phyloP scores from a whole-genome alignment of 2,329 filamentous ascomycete genomes.

The Scopulariopsis brevicaulis region DNA sequence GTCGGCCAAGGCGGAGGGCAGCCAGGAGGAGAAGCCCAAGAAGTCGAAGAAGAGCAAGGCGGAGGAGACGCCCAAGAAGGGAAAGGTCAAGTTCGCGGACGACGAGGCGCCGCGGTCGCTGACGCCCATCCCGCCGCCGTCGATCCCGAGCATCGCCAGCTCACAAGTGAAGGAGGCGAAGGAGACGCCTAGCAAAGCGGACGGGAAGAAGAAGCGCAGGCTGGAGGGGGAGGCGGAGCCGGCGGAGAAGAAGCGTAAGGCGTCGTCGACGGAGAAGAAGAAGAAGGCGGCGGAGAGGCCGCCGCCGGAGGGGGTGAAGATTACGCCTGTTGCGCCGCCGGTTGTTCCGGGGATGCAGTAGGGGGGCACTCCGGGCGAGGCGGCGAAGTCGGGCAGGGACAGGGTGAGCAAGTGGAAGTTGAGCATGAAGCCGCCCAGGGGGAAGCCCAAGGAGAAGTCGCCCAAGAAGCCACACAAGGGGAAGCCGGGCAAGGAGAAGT shows the following conservation, averaged over 20 bases:
- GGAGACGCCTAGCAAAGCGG: background rate
- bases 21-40: background rate
- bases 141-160: background rate
- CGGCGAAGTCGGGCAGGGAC: background rate
- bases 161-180: background rate
- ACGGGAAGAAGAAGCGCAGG: background rate
- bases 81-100: slow-evolving; percentile 1
- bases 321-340: background rate
- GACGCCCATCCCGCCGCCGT: background rate
- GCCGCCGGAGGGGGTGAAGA: background rate
- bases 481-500: too few relatives aligned
- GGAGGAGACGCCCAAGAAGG: background rate
- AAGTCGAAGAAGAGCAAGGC: background rate
- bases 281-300: background rate
- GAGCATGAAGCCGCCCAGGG: background rate
- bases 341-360: background rate
- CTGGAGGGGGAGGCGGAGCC: background rate
- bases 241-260: background rate
- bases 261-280: background rate
- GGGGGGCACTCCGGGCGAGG: background rate
- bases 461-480: too few relatives aligned
- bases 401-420: too few relatives aligned
- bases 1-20: background rate
- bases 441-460: background rate
- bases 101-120: background rate